Evolutionary conservation across 495 filamentous ascomycete species (phyloP), one percentile per base, ranked within the genome.

Genomic region (Trypethelium eluteriae): DNA sequence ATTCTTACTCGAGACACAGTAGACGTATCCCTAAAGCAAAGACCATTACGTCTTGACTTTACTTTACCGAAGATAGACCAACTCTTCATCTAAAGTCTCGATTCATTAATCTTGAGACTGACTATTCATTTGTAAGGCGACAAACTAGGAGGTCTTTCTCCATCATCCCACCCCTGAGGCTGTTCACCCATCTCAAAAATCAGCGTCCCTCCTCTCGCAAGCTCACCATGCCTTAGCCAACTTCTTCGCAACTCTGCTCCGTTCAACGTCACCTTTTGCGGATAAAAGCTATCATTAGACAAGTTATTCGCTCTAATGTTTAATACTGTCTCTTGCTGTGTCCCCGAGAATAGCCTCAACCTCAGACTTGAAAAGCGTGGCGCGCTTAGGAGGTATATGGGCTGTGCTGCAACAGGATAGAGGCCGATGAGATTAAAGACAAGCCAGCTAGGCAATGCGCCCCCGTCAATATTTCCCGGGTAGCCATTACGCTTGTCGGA

Each of bases 301-400:
- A 38, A 77, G 75, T 61, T 80, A 66, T 49, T 91, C 89, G 1
- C 64, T 77, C 0, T 85, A 75, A 66, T 91, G 88, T 70, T 90
- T 89, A 61, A 84, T 85, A 3, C 82, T 71, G 34, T 82, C 84
- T 10, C 79, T 74, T 3, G 91, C 73, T 0, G 77, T 81, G 2
- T 89, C 88, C 2, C 41, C 6, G 41, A 44, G 41, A 44, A 44
- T 7, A 44, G 81, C 86, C 47, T 83, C 83, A 38, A 81, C 79
- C 0, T 87, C 90, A 3, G 87, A 59, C 1, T 84, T 86, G 59
- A 70, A 62, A 79, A 79, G 68, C 70, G 78, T 2, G 77, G 76
- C 14, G 77, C 75, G 1, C 69, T 77, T 53, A 79, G 76, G 32
- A 78, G 70, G 62, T 79, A 79, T 34, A 79, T 77, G 69, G 78